Base-by-base conservation (phyloP, 1,284 basidiomycete species). In the Malassezia obtusa region DNA sequence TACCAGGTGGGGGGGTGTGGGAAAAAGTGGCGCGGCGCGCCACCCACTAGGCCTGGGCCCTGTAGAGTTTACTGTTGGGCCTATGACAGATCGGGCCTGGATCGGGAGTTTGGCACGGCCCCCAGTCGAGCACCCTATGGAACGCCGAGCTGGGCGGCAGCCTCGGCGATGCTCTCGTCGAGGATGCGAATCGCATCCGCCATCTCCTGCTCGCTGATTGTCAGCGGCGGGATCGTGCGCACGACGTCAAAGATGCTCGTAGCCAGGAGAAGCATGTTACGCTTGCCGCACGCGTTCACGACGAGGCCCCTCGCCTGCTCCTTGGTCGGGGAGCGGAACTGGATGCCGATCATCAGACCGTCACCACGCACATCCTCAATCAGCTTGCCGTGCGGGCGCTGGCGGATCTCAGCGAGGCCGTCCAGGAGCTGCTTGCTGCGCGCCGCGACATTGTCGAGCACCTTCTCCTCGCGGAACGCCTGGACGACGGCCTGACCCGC, bases 301-400 rank as follows among this genome's bases (percentile, higher is more conserved):
- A 72, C 49, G 37, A 60, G 62, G 10, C 62, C 60, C 14, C 65
- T 61, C 33, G 71, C 35, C 41, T 64, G 65, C 28, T 46, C 33
- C 36, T 55, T 49, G 37, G 47, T 26, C 1, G 50, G 35, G 30
- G 46, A 41, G 5, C 45, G 36, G 41, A 72, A 71, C 48, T 72
- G 69, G 22, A 72, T 57, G 11, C 68, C 69, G 19, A 72, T 62
- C 69, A 72, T 72, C 4, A 72, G 58, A 9, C 69, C 69, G 10
- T 44, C 39, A 4, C 69, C 69, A 11, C 69, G 66, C n/a, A 72
- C 45, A 32, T 68, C 61, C 48, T 72, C 64, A 54, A 72, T 72
- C 5, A 66, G 44, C 32, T 59, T 50, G 17, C 66, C 68, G 41
- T 52, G 52, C 8, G 57, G 46, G 12, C 60, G 41, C 17, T 62